A percentile compares a stretch with the other conserved stretches of the same genome.
phyloP scores from a whole-genome alignment of 106 monocot genomes.

The Phalaenopsis aphrodite region DNA sequence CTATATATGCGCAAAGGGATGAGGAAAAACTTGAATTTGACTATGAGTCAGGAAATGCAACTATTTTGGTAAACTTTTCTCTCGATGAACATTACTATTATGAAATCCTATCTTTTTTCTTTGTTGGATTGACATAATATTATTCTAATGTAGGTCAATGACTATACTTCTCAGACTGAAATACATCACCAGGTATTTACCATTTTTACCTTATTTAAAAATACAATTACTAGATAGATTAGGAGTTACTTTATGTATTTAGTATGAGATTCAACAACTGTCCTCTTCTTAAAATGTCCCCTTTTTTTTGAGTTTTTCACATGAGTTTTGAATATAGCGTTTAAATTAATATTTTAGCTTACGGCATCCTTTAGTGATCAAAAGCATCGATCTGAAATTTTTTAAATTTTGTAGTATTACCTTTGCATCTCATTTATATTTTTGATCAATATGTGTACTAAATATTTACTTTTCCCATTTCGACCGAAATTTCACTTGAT shows the following conservation, averaged over 20 bases:
- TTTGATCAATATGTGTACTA: background rate
- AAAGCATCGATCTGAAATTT: background rate
- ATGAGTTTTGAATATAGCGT: background rate
- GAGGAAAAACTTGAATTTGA: constrained; percentile 98
- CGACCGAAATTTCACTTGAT: background rate
- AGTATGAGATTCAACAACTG: background rate
- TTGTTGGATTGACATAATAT: constrained; percentile 9
- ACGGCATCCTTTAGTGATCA: background rate
- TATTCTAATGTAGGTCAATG: constrained; percentile 54
- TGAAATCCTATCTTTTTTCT: background rate
- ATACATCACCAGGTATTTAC: constrained; percentile 74
- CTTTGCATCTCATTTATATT: background rate
- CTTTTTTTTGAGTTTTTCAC: background rate
- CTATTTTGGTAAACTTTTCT: constrained; percentile 49
- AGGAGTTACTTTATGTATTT: background rate
- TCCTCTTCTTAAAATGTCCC: background rate
- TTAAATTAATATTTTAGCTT: background rate
- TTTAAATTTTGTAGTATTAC: background rate
- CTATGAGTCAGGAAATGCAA: constrained; percentile 90
- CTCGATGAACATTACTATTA: background rate
- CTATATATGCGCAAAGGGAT: constrained; percentile 88
- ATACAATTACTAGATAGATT: background rate
- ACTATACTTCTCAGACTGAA: constrained; percentile 74
- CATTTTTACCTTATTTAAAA: background rate
- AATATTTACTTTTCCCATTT: background rate